Base-by-base conservation (phyloP, 495 filamentous ascomycete genomes). In the Aspergillus nidulans region DNA sequence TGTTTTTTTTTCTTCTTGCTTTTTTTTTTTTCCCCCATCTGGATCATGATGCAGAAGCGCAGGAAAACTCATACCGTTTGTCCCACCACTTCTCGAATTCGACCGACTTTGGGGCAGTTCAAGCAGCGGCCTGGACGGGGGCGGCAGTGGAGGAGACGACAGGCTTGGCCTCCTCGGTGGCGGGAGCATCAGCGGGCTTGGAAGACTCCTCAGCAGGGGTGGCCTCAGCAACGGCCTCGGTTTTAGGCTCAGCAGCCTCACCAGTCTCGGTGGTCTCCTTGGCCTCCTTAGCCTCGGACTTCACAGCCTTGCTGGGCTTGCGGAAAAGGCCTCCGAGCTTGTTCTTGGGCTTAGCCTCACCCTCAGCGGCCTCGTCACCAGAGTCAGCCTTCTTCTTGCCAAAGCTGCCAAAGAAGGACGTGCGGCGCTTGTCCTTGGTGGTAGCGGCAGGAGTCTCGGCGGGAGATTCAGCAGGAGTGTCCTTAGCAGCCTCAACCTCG, bases 301-400 rank as follows among this genome's bases (percentile, higher is more conserved):
- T 78, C 54, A 74, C 73, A 48, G 77, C 78, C 68, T 79, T 78
- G 75, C 76, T 80, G 57, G 77, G 71, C 71, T 77, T 80, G 61
- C 80, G 80, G 71, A 82, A 81, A 34, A 83, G 71, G 61, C 74
- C 75, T 42, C 78, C 77, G 21, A 83, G 71, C 64, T 78, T 79
- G 69, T 76, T 76, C 68, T 77, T 73, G 59, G 64, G 55, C 77
- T 79, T 82, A 57, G 70, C 57, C 59, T 81, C 77, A 43, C 70
- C 71, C 43, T 79, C 76, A 32, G 72, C 71, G 42, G 52, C 67
- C 64, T 81, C 79, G 53, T 71, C 71, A 58, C 80, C 79, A 9
- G 79, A 80, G 51, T 71, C 70, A 18, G 68, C 66, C 70, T 76
- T 80, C 70, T 78, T 79, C 70, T 77, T 71, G 45, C 75, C 75